Conservation (phyloP, 2,329 filamentous ascomycete genomes). For the Blastomyces silverae region DNA sequence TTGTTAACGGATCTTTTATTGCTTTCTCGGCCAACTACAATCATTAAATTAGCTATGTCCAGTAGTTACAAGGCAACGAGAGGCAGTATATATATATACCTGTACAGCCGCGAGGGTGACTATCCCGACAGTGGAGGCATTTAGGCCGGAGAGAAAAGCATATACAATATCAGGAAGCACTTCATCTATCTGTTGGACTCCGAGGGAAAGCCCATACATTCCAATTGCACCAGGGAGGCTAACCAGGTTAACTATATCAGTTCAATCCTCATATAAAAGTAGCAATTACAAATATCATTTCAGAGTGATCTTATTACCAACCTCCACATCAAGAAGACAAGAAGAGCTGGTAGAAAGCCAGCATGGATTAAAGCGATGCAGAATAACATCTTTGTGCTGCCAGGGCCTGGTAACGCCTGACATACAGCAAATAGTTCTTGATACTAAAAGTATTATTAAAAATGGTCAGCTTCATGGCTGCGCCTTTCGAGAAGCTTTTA, state of each 20-base stretch:
- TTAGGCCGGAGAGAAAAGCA: slow-evolving; percentile 63
- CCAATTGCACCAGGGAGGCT: slow-evolving; percentile 63
- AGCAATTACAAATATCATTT: slow-evolving; percentile 8
- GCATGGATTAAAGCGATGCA: slow-evolving; percentile 59
- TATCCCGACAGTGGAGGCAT: slow-evolving; percentile 64
- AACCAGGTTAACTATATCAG: slow-evolving; percentile 5
- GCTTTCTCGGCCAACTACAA: slow-evolving; percentile 57
- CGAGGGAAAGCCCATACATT: slow-evolving; percentile 62
- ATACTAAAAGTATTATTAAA: slow-evolving; percentile 44
- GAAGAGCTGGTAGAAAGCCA: slow-evolving; percentile 52
- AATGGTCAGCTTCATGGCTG: slow-evolving; percentile 7
- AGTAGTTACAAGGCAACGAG: background rate
- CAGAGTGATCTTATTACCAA: slow-evolving; percentile 26
- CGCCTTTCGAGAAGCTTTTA: background rate
- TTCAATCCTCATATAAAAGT: background rate
- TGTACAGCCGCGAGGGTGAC: slow-evolving; percentile 62
- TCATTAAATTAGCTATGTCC: background rate
- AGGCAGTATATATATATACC: slow-evolving; percentile 18
- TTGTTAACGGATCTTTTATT: slow-evolving; percentile 57
- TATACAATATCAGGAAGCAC: slow-evolving; percentile 58
- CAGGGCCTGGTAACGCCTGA: slow-evolving; percentile 62
- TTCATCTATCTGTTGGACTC: slow-evolving; percentile 54
- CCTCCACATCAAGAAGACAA: slow-evolving; percentile 61
- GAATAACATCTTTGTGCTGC: slow-evolving; percentile 64
- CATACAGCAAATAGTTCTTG: slow-evolving; percentile 65